Base-by-base conservation (phyloP, 2,329 filamentous ascomycete species). In the Phyllosticta paracitricarpa region DNA sequence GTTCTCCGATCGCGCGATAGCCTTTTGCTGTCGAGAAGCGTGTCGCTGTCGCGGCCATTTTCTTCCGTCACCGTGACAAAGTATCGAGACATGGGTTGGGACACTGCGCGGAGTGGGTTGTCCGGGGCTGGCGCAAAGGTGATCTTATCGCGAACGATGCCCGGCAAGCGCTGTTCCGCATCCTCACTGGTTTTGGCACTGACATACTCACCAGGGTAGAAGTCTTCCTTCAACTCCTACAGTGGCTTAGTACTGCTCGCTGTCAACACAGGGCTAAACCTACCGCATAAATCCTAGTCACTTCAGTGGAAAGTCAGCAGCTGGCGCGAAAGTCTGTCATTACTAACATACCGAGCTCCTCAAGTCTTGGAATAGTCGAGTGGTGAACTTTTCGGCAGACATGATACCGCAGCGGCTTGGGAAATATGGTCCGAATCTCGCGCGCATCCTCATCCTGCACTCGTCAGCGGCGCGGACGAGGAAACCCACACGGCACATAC, bases 341-440 rank as follows among this genome's bases (percentile, higher is more conserved):
- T n/a, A 4, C 19, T 48, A 3, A 65, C 81, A 66, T 74, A 84
- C 84, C 85, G 65, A 88, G 75, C 65, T 91, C 90, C 73, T 97
- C 94, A 73, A 99, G 91, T 65, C 94, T 86, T 56, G 87, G 94
- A 65, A 90, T 86, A 24, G 86, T 92, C 71, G 90, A 92, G 74
- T 95, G 96, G 71, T 99, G 94, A 40, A 97, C 89, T 71, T 88
- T 89, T 65, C 91, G 88, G 66, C 99, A 79, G 57, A 99, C 89
- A 10, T 93, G 94, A 56, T 90, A 90, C 71, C 95, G 95, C 64
- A 99, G 80, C 48, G 89, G 85, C 73, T 96, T 91, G 19, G 94
- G 94, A 68, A 99, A 97, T 48, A 89, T 85, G 71, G 88, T 89
- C 67, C 97, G 91, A 63, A 97, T 91, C 75, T 96, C 91, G 73